These are phyloP conservation scores for Grammothele lineata DNA, from an alignment of 768 basidiomycete species.

Conservation along the genomic window DNA sequence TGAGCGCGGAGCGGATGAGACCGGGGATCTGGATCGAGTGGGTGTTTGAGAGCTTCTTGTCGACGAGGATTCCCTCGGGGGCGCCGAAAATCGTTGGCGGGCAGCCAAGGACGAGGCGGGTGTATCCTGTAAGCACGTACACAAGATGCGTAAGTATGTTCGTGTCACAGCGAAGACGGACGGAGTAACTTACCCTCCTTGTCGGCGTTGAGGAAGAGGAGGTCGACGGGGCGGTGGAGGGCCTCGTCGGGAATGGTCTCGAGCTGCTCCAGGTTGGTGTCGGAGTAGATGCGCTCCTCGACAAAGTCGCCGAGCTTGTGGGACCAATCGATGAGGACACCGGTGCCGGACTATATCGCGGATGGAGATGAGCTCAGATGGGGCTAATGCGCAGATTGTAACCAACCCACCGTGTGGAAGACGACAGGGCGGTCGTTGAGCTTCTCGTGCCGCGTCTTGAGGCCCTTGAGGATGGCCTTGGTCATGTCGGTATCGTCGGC, in stretches of 20 bases:
- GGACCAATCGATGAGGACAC: slow-evolving; percentile 42
- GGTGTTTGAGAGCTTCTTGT: slow-evolving; percentile 48
- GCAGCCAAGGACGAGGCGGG: slow-evolving; percentile 47
- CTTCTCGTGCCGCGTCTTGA: slow-evolving; percentile 40
- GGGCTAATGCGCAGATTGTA: not conserved
- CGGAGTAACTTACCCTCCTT: slow-evolving; percentile 56
- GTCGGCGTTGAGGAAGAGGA: slow-evolving; percentile 43
- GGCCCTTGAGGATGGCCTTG: slow-evolving; percentile 45
- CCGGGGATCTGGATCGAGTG: slow-evolving; percentile 50
- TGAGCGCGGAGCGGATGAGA: slow-evolving; percentile 41
- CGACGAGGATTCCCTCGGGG: slow-evolving; percentile 42
- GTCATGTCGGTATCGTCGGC: slow-evolving; percentile 42
- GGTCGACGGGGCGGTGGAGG: slow-evolving; percentile 47
- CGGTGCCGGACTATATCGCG: slow-evolving; percentile 19
- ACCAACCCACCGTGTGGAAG: slow-evolving; percentile 46
- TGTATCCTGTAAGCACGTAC: slow-evolving; percentile 30
- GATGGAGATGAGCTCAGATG: not conserved
- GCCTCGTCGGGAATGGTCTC: slow-evolving; percentile 41
- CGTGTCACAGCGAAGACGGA: no score
- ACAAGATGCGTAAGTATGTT: no score
- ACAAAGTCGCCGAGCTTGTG: slow-evolving; percentile 30
- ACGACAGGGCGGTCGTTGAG: slow-evolving; percentile 30
- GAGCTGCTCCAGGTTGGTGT: slow-evolving; percentile 42
- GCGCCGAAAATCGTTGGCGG: slow-evolving; percentile 60
- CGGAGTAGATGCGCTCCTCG: slow-evolving; percentile 40